Base-by-base conservation (phyloP, 495 filamentous ascomycete genomes). In the Aspergillus indologenus region DNA sequence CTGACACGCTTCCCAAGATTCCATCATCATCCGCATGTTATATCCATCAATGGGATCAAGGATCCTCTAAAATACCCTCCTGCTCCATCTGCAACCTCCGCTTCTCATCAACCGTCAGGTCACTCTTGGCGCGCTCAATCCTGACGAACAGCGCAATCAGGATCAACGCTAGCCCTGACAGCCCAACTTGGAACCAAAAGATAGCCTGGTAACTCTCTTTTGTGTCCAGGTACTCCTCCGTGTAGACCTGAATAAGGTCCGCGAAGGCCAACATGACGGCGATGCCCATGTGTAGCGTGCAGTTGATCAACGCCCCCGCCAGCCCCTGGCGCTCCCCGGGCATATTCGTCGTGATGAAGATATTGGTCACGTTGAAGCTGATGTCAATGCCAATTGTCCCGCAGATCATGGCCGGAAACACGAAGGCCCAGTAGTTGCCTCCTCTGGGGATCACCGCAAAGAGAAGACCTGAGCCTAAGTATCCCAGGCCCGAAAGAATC, bases 381-480 rank as follows among this genome's bases (percentile, higher is more conserved):
- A 94, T 86, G 64, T 96, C 91, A 48, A 95, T 87, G 5, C 88
- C 91, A 40, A 92, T 75, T 0, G 91, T 96, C 3, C 84, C 86
- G 61, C 86, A 87, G 22, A 93, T 71, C 91, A 95, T 96, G 22
- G 89, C 75, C 0, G 91, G 90, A 65, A 95, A 90, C 20, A 94
- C 79, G 56, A 81, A 92, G 0, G 86, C 82, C 88, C 88, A 85
- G 72, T 87, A 83, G 40, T 80, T 82, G 1, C 80, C 81, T 9
- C 81, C 81, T 4, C 66, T 49, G 3, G 90, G 90, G 48, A 87
- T 81, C 17, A 92, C 61, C 44, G 89, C 90, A 61, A 93, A 91
- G 20, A 95, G 78, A 0, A 92, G 63, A 0, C 81, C 83, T 8
- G 85, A 82, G 19, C 84, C 70, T 14, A 91, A 70, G 70, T 84